Evolutionary conservation across 352 stramenopile genomes (phyloP).

Genomic region (Pythium utonaiense): DNA sequence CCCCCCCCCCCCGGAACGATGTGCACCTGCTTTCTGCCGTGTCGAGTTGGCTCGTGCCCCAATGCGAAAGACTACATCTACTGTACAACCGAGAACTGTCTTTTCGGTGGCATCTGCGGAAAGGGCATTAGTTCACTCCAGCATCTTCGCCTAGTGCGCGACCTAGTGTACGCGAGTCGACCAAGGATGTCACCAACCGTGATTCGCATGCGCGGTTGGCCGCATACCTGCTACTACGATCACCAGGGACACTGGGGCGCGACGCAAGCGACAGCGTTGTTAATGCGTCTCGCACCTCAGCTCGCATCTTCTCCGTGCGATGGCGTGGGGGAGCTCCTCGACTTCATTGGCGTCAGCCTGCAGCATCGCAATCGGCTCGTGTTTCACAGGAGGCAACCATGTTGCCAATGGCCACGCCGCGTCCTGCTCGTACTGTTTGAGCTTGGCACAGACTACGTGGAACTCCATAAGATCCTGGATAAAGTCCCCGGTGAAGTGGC

Average conservation of each 20-base stretch:
- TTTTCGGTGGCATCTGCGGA: too few relatives aligned
- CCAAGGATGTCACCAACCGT: neutral
- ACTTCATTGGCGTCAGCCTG: neutral
- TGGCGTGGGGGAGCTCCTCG: neutral
- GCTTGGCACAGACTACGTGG: neutral
- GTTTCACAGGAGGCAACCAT: neutral
- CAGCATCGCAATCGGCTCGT: neutral
- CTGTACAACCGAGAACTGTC: too few relatives aligned
- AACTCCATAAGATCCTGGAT: neutral
- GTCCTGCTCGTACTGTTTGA: neutral
- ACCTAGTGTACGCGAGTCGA: neutral
- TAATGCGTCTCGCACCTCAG: neutral
- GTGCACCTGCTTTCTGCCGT: too few relatives aligned
- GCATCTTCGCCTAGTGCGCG: too few relatives aligned
- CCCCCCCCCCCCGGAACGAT: too few relatives aligned
- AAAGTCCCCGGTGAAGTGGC: neutral
- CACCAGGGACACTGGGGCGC: neutral
- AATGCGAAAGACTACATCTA: too few relatives aligned
- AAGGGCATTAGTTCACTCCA: too few relatives aligned
- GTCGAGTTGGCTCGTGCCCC: too few relatives aligned
- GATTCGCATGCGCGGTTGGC: neutral
- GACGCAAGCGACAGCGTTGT: neutral
- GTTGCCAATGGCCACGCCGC: neutral
- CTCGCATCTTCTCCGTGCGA: neutral
- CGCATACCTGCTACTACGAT: too few relatives aligned